Percentiles rank a stretch among this genome's conserved stretches.
phyloP scores from a whole-genome alignment of 306 rosid genomes.

The Glycine tomentella region DNA sequence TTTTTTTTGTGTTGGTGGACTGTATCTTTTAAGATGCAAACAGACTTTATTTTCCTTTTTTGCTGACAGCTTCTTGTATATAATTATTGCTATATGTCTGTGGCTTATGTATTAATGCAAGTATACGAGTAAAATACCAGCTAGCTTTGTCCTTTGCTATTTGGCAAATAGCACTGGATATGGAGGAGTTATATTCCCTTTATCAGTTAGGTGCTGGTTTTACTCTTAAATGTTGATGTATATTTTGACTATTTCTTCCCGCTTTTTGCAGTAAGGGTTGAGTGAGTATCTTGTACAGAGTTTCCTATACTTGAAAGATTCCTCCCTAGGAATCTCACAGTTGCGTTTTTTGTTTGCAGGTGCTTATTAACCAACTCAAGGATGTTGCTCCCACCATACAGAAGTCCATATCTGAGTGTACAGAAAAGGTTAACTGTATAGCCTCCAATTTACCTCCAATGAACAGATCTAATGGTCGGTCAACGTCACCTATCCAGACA shows the following conservation, averaged over 20 bases:
- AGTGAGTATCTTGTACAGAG: conserved; percentile 29
- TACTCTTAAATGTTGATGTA: conserved; percentile 25
- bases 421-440: conserved; percentile 83
- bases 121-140: conserved; percentile 3
- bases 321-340: conserved; percentile 36
- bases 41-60: conserved; percentile 17
- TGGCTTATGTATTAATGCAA: not conserved
- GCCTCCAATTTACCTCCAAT: conserved; percentile 74
- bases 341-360: conserved; percentile 60
- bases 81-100: not conserved
- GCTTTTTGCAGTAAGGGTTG: conserved; percentile 7
- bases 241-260: not conserved
- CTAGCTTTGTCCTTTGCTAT: conserved; percentile 18
- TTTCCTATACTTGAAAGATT: conserved; percentile 19
- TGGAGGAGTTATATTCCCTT: conserved; percentile 34
- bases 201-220: not conserved
- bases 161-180: conserved; percentile 2
- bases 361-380: conserved; percentile 94
- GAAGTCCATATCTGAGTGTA: conserved; percentile 93
- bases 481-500: conserved; percentile 78
- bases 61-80: not conserved
- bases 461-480: conserved; percentile 67
- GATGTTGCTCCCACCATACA: conserved; percentile 97
- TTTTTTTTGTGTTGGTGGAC: conserved; percentile 26
- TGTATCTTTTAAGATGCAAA: conserved; percentile 34